phyloP scores from a whole-genome alignment of 2,329 filamentous ascomycete species.

The Aspergillus sp. region DNA sequence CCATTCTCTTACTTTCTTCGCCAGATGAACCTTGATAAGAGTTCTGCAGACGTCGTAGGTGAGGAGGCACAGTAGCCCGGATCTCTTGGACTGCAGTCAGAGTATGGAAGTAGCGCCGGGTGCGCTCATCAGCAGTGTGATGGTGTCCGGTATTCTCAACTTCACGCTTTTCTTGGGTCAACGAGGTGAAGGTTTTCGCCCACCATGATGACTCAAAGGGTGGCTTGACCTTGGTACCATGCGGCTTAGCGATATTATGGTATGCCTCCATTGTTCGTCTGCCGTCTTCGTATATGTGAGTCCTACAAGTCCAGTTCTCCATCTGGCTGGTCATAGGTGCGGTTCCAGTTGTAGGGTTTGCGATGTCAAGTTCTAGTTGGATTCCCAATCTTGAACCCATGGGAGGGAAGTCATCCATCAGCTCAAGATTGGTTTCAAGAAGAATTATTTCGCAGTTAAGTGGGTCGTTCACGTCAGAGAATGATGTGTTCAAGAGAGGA shows the following conservation, averaged over 20 bases:
- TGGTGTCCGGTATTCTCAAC: slow-evolving; percentile 38
- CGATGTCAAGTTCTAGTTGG: slow-evolving; percentile 43
- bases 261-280: slow-evolving; percentile 30
- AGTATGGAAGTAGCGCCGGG: slow-evolving; percentile 38
- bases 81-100: slow-evolving; percentile 49
- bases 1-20: slow-evolving; percentile 39
- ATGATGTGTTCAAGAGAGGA: slow-evolving; percentile 38
- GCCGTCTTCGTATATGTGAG: slow-evolving; percentile 42
- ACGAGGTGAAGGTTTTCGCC: slow-evolving; percentile 42
- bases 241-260: slow-evolving; percentile 34
- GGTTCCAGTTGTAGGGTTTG: slow-evolving; percentile 32
- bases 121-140: slow-evolving; percentile 35
- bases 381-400: slow-evolving; percentile 43
- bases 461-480: slow-evolving; percentile 33
- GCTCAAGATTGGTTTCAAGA: slow-evolving; percentile 43
- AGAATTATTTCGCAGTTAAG: slow-evolving; percentile 45
- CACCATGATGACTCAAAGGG: slow-evolving; percentile 48
- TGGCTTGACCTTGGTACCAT: slow-evolving; percentile 42
- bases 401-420: slow-evolving; percentile 47
- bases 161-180: slow-evolving; percentile 41
- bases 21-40: slow-evolving; percentile 24
- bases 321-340: slow-evolving; percentile 34
- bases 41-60: slow-evolving; percentile 27
- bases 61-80: slow-evolving; percentile 30
- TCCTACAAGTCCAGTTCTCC: slow-evolving; percentile 45